phyloP scores from a whole-genome alignment of 495 filamentous ascomycete genomes.

The Penicillium samsonianum region DNA sequence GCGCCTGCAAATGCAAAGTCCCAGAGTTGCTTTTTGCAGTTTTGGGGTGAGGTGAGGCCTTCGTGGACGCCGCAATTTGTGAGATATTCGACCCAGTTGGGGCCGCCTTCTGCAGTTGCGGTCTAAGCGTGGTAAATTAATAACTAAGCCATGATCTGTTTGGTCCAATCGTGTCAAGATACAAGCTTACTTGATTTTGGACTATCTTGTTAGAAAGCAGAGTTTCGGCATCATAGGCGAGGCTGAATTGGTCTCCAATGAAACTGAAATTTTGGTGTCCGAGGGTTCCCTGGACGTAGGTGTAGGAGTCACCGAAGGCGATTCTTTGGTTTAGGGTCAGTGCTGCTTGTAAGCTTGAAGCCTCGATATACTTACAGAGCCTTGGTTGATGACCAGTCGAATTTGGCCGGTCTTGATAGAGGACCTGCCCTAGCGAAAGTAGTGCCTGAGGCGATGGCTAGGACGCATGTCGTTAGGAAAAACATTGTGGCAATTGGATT shows the following conservation, averaged over 20 bases:
- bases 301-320: constrained; percentile 59
- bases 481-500: constrained; percentile 8
- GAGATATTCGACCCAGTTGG: constrained; percentile 53
- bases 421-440: constrained; percentile 7
- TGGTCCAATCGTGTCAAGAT: not conserved
- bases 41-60: constrained; percentile 38
- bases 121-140: constrained; percentile 17
- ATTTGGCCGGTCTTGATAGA: constrained; percentile 17
- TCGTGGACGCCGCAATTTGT: constrained; percentile 45
- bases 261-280: constrained; percentile 52
- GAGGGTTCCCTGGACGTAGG: constrained; percentile 52
- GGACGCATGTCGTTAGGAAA: not conserved
- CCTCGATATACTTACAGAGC: constrained; percentile 25
- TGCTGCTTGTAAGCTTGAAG: not conserved
- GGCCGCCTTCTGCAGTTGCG: constrained; percentile 49
- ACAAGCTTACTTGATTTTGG: constrained; percentile 45
- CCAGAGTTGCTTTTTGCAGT: constrained; percentile 51
- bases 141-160: not conserved
- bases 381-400: constrained; percentile 37
- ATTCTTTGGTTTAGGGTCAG: constrained; percentile 26
- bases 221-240: constrained; percentile 38
- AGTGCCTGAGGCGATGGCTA: constrained; percentile 6
- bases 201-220: constrained; percentile 51
- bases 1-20: constrained; percentile 58
- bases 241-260: constrained; percentile 47